Base-by-base conservation (phyloP, 768 basidiomycete genomes). In the Suillus ampliporus region DNA sequence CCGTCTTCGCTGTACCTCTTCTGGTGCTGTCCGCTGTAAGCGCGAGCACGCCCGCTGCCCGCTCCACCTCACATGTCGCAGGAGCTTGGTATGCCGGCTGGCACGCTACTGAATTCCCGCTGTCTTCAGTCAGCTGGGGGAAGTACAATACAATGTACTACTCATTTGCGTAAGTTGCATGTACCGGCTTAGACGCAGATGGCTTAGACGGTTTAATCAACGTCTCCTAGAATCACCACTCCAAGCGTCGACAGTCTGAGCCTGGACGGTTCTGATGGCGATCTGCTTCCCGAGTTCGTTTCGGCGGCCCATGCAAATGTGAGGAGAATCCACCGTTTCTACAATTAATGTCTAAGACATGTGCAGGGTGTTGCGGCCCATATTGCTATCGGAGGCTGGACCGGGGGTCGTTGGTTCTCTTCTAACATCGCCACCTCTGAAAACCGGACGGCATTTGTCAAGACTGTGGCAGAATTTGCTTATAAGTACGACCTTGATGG, bases 311-410 rank as follows among this genome's bases (percentile, higher is more conserved):
- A 60, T 31, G 21, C 31, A 35, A 3, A 60, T 35, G 59, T 60
- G n/a, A 60, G 26, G 28, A 11, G 15, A 58, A 11, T 21, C 19
- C 19, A 0, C 21, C n/a, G 19, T 10, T 31, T 31, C 4, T 26
- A 21, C 5, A 58, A 28, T 19, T 14, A 26, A 31, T 40, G 10
- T 58, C 11, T 41, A 13, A n/a, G 17, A 2, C 15, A 40, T 14
- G 2, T 40, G n/a, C 59, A 86, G 85, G 72, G 76, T 60, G 85
- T 86, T 5, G 79, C 82, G 64, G 84, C 86, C 5, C 74, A 80
- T 56, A 71, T 87, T 38, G 83, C 84, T 15, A 77, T 87, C 43
- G 88, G 86, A 46, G 88, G 87, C 5, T 88, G 85, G 85, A 82
- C 81, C 1, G 87, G 87, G 7, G 85, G 83, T 5, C 78, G 70